Evolutionary conservation across 108 stramenopile species (phyloP), one percentile per base, ranked within the genome.

Genomic region (Skeletonema tropicum): DNA sequence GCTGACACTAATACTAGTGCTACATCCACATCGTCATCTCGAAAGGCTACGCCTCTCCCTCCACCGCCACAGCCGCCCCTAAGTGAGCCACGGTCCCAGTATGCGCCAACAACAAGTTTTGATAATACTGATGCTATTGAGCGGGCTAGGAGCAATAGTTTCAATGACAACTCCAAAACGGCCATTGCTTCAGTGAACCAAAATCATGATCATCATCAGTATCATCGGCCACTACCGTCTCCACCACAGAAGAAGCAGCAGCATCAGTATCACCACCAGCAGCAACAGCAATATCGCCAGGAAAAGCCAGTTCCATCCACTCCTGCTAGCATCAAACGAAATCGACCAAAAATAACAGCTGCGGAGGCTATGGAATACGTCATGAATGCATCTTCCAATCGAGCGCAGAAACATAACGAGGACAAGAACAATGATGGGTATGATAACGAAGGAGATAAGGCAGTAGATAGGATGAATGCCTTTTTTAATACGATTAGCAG

Each of bases 321-420:
- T 33, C 64, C 73, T 10, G 23, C 33, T 8, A 65, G 52, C 48
- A 41, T 67, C 9, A 70, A 74, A 41, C 64, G 60, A 29, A 17
- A 58, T n/a, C 58, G 80, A 29, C 80, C 66, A 31, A 64, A 70
- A 19, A 46, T 81, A 61, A 75, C 80, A 29, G 80, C 74, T n/a
- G 55, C 66, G 2, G 74, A 65, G 25, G 80, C 80, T 38, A 75
- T 81, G 74, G 41, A 74, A 31, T 81, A 55, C 31, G 70, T 81
- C 10, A 65, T 71, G 59, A 71, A 25, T 39, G 69, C 73, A 60
- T 71, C 80, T 10, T 55, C 52, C 9, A 6, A 23, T 55, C 52
- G 64, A 17, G 21, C 55, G 21, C 26, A 45, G 21, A 33, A 55
- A 7, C 7, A 55, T 55, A 23, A 55, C 21, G 52, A 49, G 19